Base-by-base conservation (phyloP, 495 filamentous ascomycete species). In the Penicillium fimorum region DNA sequence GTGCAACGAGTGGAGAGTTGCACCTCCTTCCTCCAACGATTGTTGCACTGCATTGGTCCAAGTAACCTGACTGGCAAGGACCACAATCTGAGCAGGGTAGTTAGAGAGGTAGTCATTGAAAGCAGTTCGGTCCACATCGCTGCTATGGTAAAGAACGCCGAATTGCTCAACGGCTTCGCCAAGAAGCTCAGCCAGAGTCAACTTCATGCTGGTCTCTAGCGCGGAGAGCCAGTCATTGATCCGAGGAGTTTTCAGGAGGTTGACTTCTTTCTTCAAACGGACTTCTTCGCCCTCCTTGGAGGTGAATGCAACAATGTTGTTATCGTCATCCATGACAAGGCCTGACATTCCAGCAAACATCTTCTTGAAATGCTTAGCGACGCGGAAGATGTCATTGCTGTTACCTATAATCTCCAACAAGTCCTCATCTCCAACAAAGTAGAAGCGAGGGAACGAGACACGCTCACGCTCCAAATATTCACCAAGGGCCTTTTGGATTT, bases 331-430 rank as follows among this genome's bases (percentile, higher is more conserved):
- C 80, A 96, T 90, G 22, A 94, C 78, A 35, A 99, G 80, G 1
- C 93, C 92, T 5, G 86, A 90, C 24, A 99, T 77, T 48, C 94
- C 94, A 52, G 94, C 94, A 76, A 99, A 99, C 94, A 99, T 99
- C 79, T 99, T 99, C 72, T 95, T 91, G 77, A 99, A 90, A 71
- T 99, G 94, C 70, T 97, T 97, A 44, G 93, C 89, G 55, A 99
- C 92, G 25, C 94, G 91, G 63, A 91, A 77, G 11, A 92, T 95
- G 63, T 99, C 94, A 63, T 96, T 97, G 72, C 92, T 96, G 71
- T 99, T 99, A 68, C 94, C 94, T 49, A 99, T 99, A 71, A 99
- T 99, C 72, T 99, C 94, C n/a, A 99, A 79, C 55, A 99, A 76
- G 71, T 99, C 94, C 71, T 99, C 94, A 63, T 99, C 94, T 69